These are phyloP conservation scores for Exophiala lecanii-corni DNA, from an alignment of 2,329 filamentous ascomycete genomes.

Conservation along the genomic window DNA sequence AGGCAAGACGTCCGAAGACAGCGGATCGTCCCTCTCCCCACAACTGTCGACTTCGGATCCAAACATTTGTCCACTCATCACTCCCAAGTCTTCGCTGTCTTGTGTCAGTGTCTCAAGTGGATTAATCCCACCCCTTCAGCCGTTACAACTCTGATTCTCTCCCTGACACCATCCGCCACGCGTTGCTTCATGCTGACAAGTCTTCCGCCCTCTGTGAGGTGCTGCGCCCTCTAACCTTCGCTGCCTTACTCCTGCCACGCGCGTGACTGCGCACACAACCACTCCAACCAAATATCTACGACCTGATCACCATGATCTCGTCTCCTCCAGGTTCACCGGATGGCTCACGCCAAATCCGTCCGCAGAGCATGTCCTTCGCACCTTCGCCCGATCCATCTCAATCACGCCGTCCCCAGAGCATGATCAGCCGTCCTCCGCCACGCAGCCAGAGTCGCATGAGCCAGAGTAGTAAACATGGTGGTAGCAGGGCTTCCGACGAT, in stretches of 20 bases:
- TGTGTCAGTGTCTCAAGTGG: no score
- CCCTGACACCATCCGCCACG: background rate
- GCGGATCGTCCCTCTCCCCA: conserved; percentile 1
- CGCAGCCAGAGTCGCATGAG: conserved; percentile 81
- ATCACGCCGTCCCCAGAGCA: conserved; percentile 68
- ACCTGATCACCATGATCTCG: conserved; percentile 18
- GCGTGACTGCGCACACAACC: background rate
- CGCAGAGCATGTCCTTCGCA: conserved; percentile 25
- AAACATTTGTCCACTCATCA: background rate
- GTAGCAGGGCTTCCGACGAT: conserved; percentile 78
- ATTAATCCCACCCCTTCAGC: background rate
- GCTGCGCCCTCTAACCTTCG: background rate
- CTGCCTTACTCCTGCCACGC: conserved; percentile 1
- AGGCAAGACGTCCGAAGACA: background rate
- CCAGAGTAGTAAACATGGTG: conserved; percentile 65
- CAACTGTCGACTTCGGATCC: background rate
- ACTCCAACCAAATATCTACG: background rate
- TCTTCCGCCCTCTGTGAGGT: background rate
- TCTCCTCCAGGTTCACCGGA: conserved; percentile 27
- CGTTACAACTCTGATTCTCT: background rate
- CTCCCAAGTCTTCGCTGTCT: no score
- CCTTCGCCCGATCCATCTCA: conserved; percentile 23
- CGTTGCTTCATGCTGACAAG: conserved; percentile 2
- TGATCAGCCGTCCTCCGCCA: conserved; percentile 65
- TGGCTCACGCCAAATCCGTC: conserved; percentile 16